Evolutionary conservation across 768 basidiomycete species (phyloP).

Genomic region (Chlorophyllum brunneum): DNA sequence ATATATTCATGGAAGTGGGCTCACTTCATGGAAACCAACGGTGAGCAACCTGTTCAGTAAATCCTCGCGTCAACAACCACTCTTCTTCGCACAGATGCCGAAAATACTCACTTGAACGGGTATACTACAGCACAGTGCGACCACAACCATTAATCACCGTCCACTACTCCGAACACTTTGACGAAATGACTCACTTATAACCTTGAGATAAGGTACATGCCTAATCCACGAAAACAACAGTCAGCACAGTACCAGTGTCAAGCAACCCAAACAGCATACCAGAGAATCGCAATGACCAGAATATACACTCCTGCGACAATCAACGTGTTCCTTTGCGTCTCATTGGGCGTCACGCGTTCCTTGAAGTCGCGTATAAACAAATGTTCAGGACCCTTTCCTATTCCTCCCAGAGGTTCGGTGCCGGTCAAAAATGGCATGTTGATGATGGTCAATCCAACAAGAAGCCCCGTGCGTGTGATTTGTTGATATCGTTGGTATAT

Average conservation of each 20-base stretch:
- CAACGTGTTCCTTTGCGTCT: constrained; percentile 70
- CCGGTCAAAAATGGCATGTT: constrained; percentile 18
- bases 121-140: constrained; percentile 50
- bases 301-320: constrained; percentile 80
- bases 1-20: constrained; percentile 8
- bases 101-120: constrained; percentile 77
- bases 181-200: constrained; percentile 56
- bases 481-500: too few species aligned
- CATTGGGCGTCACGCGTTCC: constrained; percentile 54
- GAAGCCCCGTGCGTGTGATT: too few species aligned
- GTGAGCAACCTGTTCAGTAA: constrained; percentile 57
- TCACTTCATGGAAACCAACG: constrained; percentile 85
- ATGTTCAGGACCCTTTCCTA: constrained; percentile 16
- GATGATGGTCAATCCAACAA: background rate
- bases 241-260: background rate
- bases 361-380: constrained; percentile 37
- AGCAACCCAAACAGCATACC: constrained; percentile 43
- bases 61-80: background rate
- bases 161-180: background rate
- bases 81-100: background rate
- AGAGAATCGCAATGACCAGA: constrained; percentile 72
- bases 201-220: constrained; percentile 74
- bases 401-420: constrained; percentile 1
- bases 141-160: background rate
- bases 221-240: constrained; percentile 27